These are phyloP conservation scores for Linderniella brevidens DNA, from an alignment of 257 asterid species.

Conservation along the genomic window DNA sequence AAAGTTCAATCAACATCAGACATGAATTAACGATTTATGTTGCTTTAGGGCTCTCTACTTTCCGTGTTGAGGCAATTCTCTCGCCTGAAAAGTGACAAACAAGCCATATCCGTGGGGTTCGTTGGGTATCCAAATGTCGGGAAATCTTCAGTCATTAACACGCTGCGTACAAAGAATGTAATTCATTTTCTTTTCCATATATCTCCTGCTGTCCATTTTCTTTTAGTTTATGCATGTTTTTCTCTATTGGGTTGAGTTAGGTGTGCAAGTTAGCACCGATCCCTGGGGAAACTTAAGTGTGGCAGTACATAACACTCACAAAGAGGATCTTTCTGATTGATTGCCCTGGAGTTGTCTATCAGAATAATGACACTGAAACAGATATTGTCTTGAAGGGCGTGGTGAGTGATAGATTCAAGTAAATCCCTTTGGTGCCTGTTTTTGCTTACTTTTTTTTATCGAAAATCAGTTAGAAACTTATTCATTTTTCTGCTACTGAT, in stretches of 20 bases:
- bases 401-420: slow-evolving; percentile 50
- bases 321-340: slow-evolving; percentile 82
- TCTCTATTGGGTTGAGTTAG: slow-evolving; percentile 17
- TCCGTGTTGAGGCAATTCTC: slow-evolving; percentile 84
- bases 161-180: slow-evolving; percentile 90
- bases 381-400: slow-evolving; percentile 96
- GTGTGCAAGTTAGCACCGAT: slow-evolving; percentile 97
- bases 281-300: slow-evolving; percentile 96
- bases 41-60: slow-evolving; percentile 64
- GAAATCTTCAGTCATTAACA: slow-evolving; percentile 91
- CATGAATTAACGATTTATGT: not conserved
- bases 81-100: slow-evolving; percentile 84
- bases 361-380: slow-evolving; percentile 66
- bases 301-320: slow-evolving; percentile 94
- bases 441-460: too few relatives aligned
- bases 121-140: slow-evolving; percentile 98
- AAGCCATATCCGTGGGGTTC: slow-evolving; percentile 94
- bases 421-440: too few relatives aligned
- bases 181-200: too few relatives aligned
- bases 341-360: slow-evolving; percentile 96
- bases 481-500: too few relatives aligned
- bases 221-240: not conserved
- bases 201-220: not conserved
- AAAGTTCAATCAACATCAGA: not conserved
- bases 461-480: too few relatives aligned